Base-by-base conservation (phyloP, 805 yeast genomes). In the Metschnikowia bowlesiae region DNA sequence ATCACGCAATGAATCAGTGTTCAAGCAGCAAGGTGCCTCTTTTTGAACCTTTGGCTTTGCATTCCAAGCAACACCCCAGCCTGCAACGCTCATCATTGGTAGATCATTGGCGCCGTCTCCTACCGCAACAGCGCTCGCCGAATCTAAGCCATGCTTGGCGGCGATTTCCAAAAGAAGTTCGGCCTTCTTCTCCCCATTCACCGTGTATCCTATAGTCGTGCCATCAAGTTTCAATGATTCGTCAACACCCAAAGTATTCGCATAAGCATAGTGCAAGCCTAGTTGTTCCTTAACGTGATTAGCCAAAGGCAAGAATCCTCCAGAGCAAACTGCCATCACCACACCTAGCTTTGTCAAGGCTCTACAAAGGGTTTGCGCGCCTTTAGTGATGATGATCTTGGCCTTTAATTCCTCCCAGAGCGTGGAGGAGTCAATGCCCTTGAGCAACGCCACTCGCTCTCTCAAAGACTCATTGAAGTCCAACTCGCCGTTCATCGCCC, bases 41-140 rank as follows among this genome's bases (percentile, higher is more conserved):
- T 69, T 65, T 66, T 90, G 97, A 2, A 94, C 99, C 55, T 78
- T 83, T 22, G 98, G 97, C 66, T 94, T 94, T 18, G 98, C 99
- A 65, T 89, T 87, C 95, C 97, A 94, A 0, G 99, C 99, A 48
- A 94, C 76, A 18, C 99, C 99, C 64, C 82, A 87, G 0, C 98
- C 98, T 2, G 96, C 97, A 11, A 70, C 81, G 2, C 73, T 79
- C 98, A 94, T 94, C 90, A 95, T 95, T 41, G 80, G 79, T 62
- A 94, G 73, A 69, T 94, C 99, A 62, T 94, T 94, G 26, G 98
- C 97, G 36, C 99, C 99, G 65, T 94, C 98, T 35, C 98, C 98
- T 36, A 92, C 87, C 44, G 97, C 97, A 42, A 87, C 84, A 1
- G 85, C 84, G 4, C 74, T 63, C 39, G 64, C 64, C 9, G 81